Percentiles rank a stretch among this genome's conserved stretches.
Conservation (phyloP, 31 red algal species). For the Pterothamnion heteromorphum region DNA sequence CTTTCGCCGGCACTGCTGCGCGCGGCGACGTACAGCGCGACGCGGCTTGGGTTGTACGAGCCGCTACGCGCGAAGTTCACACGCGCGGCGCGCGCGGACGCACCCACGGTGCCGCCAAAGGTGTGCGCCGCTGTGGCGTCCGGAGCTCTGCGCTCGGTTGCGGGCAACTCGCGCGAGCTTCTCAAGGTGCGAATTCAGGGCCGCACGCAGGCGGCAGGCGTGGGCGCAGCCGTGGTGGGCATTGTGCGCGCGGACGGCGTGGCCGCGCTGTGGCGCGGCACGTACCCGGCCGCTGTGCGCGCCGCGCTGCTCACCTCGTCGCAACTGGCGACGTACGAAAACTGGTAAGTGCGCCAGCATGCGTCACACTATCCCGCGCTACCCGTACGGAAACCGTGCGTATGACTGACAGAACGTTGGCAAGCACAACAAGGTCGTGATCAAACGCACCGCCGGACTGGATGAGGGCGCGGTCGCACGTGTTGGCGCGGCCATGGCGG, state of each 20-base stretch:
- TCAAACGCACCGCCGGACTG: slow-evolving; percentile 53
- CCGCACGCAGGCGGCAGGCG: too few relatives aligned
- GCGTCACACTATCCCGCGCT: too few relatives aligned
- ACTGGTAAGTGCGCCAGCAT: not conserved
- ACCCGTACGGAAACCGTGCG: too few relatives aligned
- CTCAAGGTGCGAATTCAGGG: slow-evolving; percentile 84
- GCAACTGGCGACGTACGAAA: slow-evolving; percentile 74
- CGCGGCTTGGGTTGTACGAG: slow-evolving; percentile 78
- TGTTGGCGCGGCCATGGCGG: slow-evolving; percentile 68
- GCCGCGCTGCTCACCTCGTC: slow-evolving; percentile 71
- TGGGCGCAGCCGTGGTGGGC: too few relatives aligned
- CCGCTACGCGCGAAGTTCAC: slow-evolving; percentile 61
- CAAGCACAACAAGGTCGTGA: slow-evolving; percentile 45
- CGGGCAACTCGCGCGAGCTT: slow-evolving; percentile 80
- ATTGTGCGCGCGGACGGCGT: slow-evolving; percentile 64
- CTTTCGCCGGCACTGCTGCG: slow-evolving; percentile 70
- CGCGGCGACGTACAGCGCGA: slow-evolving; percentile 76
- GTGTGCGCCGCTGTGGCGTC: slow-evolving; percentile 58
- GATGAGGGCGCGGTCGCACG: slow-evolving; percentile 52
- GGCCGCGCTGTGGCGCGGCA: slow-evolving; percentile 67
- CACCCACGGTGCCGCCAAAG: slow-evolving; percentile 55
- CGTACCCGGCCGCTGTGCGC: slow-evolving; percentile 64
- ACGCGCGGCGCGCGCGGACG: not conserved
- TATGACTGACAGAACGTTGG: too few relatives aligned
- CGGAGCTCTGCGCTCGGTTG: slow-evolving; percentile 54